Base-by-base conservation (phyloP, 2,329 filamentous ascomycete genomes). In the Aspergillus uvarum region DNA sequence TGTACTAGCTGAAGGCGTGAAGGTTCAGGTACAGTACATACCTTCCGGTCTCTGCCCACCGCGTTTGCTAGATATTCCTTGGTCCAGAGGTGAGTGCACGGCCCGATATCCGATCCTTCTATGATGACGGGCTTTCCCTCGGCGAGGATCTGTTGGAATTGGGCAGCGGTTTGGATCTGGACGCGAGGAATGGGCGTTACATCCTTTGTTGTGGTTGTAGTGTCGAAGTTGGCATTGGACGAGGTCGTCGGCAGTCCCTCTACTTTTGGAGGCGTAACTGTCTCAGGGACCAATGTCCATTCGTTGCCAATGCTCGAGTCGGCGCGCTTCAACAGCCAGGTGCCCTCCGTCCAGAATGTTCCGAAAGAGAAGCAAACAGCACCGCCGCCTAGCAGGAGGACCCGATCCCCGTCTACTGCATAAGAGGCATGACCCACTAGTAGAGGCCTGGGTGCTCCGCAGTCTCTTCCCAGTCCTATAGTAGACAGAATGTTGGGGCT, bases 321-420 rank as follows among this genome's bases (percentile, higher is more conserved):
- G 29, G 59, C 59, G 29, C 67, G 72, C 70, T 73, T 74, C 64
- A 87, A 67, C 2, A 76, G 72, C 77, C 78, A 88, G 12, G 82
- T 79, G 1, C 85, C 85, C 32, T 82, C 81, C 54, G 92, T 93
- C 90, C 91, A 96, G 69, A 86, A 92, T 6, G 90, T 90, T 1
- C 92, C 92, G 83, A 96, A 96, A 0, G 91, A 92, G 78, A 96
- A 96, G 73, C 92, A 96, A 0, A 92, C 91, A 16, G 90, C 91
- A 42, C 92, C 93, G 16, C 93, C 93, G 1, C 92, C 92, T 51
- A 89, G 74, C 7, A 96, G 77, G 10, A 91, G 68, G 3, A 92
- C 68, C 19, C 82, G 76, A 31, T 80, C 76, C 47, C 78, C 68
- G 29, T 77, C 76, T 0, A 82, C 76, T 29, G 77, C 70, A 14